Conservation (phyloP, 768 basidiomycete genomes). For the Nidularia sp. region DNA sequence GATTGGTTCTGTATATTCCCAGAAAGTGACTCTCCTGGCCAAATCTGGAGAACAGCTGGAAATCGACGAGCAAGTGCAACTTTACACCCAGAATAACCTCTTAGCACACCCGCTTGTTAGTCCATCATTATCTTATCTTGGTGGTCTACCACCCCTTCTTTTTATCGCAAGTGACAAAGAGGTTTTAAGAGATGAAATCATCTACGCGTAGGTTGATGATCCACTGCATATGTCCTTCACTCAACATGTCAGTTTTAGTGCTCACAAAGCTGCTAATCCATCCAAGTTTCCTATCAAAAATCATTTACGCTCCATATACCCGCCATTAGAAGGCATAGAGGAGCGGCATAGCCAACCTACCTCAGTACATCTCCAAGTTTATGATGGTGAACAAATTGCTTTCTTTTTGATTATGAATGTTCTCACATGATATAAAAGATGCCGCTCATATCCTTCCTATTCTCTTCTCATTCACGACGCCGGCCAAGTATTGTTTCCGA, state of each 20-base stretch:
- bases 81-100: slow-evolving; percentile 80
- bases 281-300: slow-evolving; percentile 53
- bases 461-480: slow-evolving; percentile 71
- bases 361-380: slow-evolving; percentile 88
- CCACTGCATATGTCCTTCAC: background rate
- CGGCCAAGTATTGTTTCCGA: slow-evolving; percentile 77
- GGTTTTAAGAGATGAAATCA: slow-evolving; percentile 87
- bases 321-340: slow-evolving; percentile 52
- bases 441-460: slow-evolving; percentile 71
- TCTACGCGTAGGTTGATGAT: slow-evolving; percentile 62
- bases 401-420: slow-evolving; percentile 3
- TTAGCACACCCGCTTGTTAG: slow-evolving; percentile 81
- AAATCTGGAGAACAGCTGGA: slow-evolving; percentile 47
- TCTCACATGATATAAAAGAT: slow-evolving; percentile 34
- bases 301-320: slow-evolving; percentile 47
- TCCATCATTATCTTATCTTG: slow-evolving; percentile 76
- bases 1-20: slow-evolving; percentile 27
- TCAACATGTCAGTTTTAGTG: slow-evolving; percentile 36
- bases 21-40: slow-evolving; percentile 41
- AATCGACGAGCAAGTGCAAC: slow-evolving; percentile 72
- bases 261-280: slow-evolving; percentile 90
- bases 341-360: slow-evolving; percentile 49
- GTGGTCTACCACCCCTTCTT: slow-evolving; percentile 84
- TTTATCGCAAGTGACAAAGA: slow-evolving; percentile 88
- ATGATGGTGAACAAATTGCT: slow-evolving; percentile 60